phyloP scores from a whole-genome alignment of 352 stramenopile genomes.

The Pythium periplocum region DNA sequence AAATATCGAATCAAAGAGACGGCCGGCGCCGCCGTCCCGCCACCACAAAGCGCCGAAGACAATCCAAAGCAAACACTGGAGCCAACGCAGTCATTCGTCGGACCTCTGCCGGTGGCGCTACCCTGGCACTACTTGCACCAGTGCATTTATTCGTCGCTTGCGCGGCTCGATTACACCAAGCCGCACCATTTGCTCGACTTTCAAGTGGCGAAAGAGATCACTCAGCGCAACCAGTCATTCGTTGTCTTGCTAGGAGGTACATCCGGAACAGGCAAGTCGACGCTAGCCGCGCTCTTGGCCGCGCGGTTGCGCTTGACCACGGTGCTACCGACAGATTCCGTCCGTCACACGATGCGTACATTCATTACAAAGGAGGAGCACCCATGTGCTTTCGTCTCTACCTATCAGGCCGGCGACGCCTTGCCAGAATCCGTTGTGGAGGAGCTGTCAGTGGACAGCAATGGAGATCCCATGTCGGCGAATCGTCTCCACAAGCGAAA shows the following conservation, averaged over 20 bases:
- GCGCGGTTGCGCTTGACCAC: conserved; percentile 76
- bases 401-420: conserved; percentile 83
- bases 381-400: conserved; percentile 81
- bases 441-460: conserved; percentile 22
- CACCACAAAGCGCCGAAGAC: neutral
- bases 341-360: conserved; percentile 74
- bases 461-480: conserved; percentile 35
- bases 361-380: conserved; percentile 81
- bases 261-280: conserved; percentile 83
- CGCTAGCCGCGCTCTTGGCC: conserved; percentile 71
- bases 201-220: conserved; percentile 82
- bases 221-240: conserved; percentile 81
- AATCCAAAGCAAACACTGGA: neutral
- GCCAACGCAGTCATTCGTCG: neutral
- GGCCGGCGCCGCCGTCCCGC: neutral
- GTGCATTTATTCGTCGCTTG: conserved; percentile 76
- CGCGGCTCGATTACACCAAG: conserved; percentile 80
- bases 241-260: conserved; percentile 83
- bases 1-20: conserved; percentile 37
- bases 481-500: conserved; percentile 81
- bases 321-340: conserved; percentile 80
- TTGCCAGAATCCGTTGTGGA: conserved; percentile 43
- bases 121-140: conserved; percentile 77
- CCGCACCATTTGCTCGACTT: conserved; percentile 82
- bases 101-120: conserved; percentile 19